Percentiles rank a stretch among this genome's conserved stretches.
phyloP scores from a whole-genome alignment of 768 basidiomycete species.

The Candolleomyces aberdarensis region DNA sequence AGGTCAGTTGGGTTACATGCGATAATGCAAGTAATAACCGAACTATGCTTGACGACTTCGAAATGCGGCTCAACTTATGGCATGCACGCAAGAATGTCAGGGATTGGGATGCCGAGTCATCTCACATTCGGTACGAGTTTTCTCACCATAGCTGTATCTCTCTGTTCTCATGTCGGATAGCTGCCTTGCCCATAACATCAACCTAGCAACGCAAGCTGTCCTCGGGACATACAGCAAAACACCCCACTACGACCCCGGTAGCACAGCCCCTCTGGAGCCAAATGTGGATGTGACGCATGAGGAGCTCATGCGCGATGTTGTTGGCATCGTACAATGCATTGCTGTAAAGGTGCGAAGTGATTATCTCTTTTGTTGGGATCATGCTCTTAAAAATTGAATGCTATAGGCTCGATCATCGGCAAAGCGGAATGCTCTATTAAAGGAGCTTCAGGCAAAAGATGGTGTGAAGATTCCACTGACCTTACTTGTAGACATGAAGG shows the following conservation, averaged over 20 bases:
- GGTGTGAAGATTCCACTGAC: not conserved
- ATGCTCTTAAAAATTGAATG: no score
- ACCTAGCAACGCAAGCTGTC: conserved; percentile 30
- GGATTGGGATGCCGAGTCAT: not conserved
- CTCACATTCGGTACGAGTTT: not conserved
- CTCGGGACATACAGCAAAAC: conserved; percentile 19
- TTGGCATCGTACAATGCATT: not conserved
- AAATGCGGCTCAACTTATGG: conserved; percentile 15
- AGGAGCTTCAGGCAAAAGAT: not conserved
- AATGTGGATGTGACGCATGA: no score
- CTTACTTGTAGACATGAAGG: not conserved
- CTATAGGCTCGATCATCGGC: not conserved
- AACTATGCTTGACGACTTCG: conserved; percentile 30
- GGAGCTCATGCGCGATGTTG: not conserved
- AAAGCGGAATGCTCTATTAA: not conserved
- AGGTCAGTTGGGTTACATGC: conserved; percentile 17
- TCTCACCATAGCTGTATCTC: not conserved
- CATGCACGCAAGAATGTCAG: not conserved
- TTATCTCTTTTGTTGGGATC: no score
- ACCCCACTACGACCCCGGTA: conserved; percentile 16
- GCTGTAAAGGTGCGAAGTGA: not conserved
- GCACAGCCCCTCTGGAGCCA: not conserved
- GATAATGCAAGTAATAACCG: conserved; percentile 35
- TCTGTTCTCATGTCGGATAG: not conserved
- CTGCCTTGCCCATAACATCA: conserved; percentile 18